Base-by-base conservation (phyloP, 108 stramenopile species). In the Epithemia pelagica region DNA sequence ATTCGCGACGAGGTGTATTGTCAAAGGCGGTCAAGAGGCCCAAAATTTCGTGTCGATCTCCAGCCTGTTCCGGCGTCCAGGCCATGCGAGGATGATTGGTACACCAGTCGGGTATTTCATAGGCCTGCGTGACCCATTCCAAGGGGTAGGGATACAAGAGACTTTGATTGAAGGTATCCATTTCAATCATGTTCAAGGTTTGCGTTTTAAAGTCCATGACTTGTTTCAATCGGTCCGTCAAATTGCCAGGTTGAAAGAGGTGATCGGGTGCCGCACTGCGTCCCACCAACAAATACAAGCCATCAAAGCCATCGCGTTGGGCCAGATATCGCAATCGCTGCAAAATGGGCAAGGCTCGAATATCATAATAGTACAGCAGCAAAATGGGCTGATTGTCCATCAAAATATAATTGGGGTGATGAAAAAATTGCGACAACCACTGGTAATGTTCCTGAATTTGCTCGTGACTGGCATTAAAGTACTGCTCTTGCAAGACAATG, bases 1-100 rank as follows among this genome's bases (percentile, higher is more conserved):
- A 79, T 22, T 74, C 60, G n/a, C 83, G 77, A 2, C 87, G 79
- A 21, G 87, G 87, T 21, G 87, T 88, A 64, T 88, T 88, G 73
- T 88, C 87, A 79, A 88, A 85, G 54, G 80, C 62, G 26, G 69
- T 77, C 1, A 83, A 56, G 26, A 88, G 61, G 24, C 84, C 87
- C 29, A 71, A 51, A 23, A 5, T 46, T 46, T 46, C 37, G 10
- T 5, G 37, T 5, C 37, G 37, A 5, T 5, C 5, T 15, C 15
- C 10, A 15, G 15, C 15, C 15, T 15, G 37, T 46, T 46, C 37
- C 10, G 37, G 10, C 37, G 37, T 10, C 86, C 20, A 27, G 59
- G 30, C 24, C 15, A 71, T 56, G 20, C 65, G 52, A 26, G 26
- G 22, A 33, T 27, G 54, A n/a, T 33, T 30, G 1, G 32, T 33